Percentiles rank a stretch among this genome's conserved stretches.
These are phyloP conservation scores for Pleurotus djamor DNA, from an alignment of 768 basidiomycete species.

Conservation along the genomic window DNA sequence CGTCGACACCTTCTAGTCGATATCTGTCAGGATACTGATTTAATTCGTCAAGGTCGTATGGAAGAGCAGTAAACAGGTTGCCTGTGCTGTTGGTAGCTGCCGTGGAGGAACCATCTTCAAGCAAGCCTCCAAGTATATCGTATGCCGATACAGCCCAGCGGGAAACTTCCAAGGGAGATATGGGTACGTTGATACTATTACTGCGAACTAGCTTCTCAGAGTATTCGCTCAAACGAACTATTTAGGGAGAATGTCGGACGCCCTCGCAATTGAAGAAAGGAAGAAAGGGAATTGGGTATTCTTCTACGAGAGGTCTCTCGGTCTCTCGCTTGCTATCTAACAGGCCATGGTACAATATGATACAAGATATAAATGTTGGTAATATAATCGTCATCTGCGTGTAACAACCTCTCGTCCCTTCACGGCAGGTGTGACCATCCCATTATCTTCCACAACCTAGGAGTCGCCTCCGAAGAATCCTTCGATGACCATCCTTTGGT, in stretches of 20 bases:
- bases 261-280: not conserved
- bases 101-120: constrained; percentile 21
- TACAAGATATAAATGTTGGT: too few species aligned
- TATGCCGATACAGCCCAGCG: constrained; percentile 25
- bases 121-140: constrained; percentile 18
- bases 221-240: not conserved
- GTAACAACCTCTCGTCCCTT: too few species aligned
- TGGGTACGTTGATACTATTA: constrained; percentile 11
- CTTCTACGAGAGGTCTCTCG: too few species aligned
- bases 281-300: too few species aligned
- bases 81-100: constrained; percentile 42
- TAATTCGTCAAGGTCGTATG: constrained; percentile 40
- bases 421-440: not conserved
- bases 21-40: not conserved
- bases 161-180: constrained; percentile 22
- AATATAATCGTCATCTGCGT: too few species aligned
- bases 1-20: not conserved
- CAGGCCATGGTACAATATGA: too few species aligned
- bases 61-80: constrained; percentile 48
- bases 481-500: not conserved
- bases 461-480: not conserved
- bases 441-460: constrained; percentile 4
- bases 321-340: too few species aligned
- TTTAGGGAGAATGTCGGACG: constrained; percentile 10
- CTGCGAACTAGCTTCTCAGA: too few species aligned